phyloP scores from a whole-genome alignment of 1,284 basidiomycete species.

The Leccinum fallax region DNA sequence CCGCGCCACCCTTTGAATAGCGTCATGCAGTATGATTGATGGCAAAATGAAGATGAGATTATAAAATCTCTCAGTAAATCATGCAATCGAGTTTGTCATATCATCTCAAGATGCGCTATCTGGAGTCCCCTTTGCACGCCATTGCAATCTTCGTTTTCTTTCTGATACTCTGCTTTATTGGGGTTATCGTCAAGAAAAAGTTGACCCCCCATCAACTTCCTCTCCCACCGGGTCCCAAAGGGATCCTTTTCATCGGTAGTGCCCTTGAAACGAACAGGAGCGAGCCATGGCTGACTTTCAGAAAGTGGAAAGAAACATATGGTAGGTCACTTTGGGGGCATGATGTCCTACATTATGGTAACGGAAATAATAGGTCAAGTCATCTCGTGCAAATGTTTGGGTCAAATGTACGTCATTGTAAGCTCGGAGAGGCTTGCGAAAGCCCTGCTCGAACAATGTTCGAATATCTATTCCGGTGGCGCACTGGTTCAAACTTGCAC shows the following conservation, averaged over 20 bases:
- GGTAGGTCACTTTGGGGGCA: conserved; percentile 21
- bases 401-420: conserved; percentile 25
- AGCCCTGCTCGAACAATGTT: conserved; percentile 28
- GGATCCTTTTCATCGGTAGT: conserved; percentile 32
- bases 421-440: conserved; percentile 26
- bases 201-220: conserved; percentile 22
- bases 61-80: conserved; percentile 8
- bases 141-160: conserved; percentile 2
- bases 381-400: conserved; percentile 22
- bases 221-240: conserved; percentile 34
- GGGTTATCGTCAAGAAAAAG: conserved; percentile 4
- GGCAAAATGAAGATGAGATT: not conserved
- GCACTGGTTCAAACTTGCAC: conserved; percentile 11
- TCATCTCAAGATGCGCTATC: conserved; percentile 9
- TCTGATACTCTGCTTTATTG: conserved; percentile 7
- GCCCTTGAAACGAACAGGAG: conserved; percentile 24
- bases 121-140: not conserved
- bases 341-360: not conserved
- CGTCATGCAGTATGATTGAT: not conserved
- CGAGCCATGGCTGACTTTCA: conserved; percentile 35
- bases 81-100: not conserved
- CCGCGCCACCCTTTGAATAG: not conserved
- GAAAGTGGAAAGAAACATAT: conserved; percentile 24
- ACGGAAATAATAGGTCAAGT: conserved; percentile 20
- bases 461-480: conserved; percentile 22